Base-by-base conservation (phyloP, 2,329 filamentous ascomycete genomes). In the Thermothelomyces thermophilus region DNA sequence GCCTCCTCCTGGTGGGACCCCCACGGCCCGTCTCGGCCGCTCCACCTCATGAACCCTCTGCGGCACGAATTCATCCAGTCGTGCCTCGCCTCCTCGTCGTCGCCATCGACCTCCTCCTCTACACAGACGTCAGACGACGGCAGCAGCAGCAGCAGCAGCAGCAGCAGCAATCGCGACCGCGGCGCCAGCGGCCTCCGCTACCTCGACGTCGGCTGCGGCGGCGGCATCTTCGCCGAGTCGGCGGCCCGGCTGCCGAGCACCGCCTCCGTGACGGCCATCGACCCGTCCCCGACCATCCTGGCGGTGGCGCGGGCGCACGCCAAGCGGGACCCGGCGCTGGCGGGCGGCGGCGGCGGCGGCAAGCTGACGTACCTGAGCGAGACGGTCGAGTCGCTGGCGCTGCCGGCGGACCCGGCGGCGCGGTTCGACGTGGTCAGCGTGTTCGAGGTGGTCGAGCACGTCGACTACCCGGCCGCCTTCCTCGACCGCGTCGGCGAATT, bases 1-100 rank as follows among this genome's bases (percentile, higher is more conserved):
- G 93, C 93, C 57, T 87, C 87, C 58, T 85, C 85, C 62, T 98
- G 93, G 93, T 98, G 93, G 93, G 90, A 97, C 69, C 87, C 91
- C 1, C 83, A 95, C 64, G 93, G 93, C 45, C 85, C 91, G 6
- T 96, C 90, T 3, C 83, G 91, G 34, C 82, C 96, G 51, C 82
- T 98, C 2, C 93, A 98, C 69, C 84, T 95, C 58, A 97, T 98
- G 91, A 97, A 98, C 71, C 93, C 93, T 1, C 80, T 95, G 40
- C 90, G 93, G 30, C 90, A 97, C 71, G 83, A 90, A 69, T 97
- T 97, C 70, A 93, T 96, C 66, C 76, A 76, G 19, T 70, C 73
- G 55, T 96, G 91, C 64, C 79, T 84, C 41, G 68, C 75, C 56
- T 76, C 79, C 17, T 73, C 77, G 40, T 69, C 70, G 52, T 69